Evolutionary conservation across 768 basidiomycete species (phyloP).

Genomic region (Panus rudis): DNA sequence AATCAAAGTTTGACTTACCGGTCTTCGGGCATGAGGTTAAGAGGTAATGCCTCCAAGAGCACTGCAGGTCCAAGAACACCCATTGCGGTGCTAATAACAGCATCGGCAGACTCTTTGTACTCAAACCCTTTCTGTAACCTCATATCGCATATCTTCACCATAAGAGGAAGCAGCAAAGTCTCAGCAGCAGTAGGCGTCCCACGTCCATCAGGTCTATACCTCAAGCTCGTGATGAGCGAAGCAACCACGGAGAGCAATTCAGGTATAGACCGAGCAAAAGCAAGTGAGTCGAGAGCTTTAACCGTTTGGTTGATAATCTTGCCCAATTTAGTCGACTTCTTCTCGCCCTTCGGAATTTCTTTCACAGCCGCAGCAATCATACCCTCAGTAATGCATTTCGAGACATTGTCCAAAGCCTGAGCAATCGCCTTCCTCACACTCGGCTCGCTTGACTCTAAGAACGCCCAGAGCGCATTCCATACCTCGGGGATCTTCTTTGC

Average conservation of each 20-base stretch:
- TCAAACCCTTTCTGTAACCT: constrained; percentile 80
- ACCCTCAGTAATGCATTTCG: constrained; percentile 63
- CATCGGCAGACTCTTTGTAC: constrained; percentile 82
- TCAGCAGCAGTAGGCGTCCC: constrained; percentile 59
- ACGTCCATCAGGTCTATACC: constrained; percentile 39
- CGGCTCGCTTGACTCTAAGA: constrained; percentile 64
- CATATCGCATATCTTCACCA: constrained; percentile 67
- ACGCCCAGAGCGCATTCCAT: constrained; percentile 73
- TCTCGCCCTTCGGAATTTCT: constrained; percentile 35
- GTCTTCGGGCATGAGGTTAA: constrained; percentile 54
- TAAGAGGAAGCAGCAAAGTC: constrained; percentile 56
- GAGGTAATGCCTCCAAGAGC: constrained; percentile 64
- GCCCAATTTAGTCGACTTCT: constrained; percentile 45
- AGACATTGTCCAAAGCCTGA: constrained; percentile 53
- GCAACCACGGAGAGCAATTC: constrained; percentile 73
- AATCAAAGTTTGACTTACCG: constrained; percentile 41
- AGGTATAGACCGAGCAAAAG: constrained; percentile 69
- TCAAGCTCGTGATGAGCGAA: constrained; percentile 58
- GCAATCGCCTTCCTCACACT: constrained; percentile 57
- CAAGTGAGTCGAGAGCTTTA: constrained; percentile 65
- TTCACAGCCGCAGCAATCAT: constrained; percentile 48
- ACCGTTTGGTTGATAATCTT: constrained; percentile 57
- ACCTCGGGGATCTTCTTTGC: constrained; percentile 50
- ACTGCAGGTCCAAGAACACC: constrained; percentile 79
- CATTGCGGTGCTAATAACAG: constrained; percentile 73